Evolutionary conservation across 1,139 yeast species (phyloP).

Genomic region (Petasospora fabianii): DNA sequence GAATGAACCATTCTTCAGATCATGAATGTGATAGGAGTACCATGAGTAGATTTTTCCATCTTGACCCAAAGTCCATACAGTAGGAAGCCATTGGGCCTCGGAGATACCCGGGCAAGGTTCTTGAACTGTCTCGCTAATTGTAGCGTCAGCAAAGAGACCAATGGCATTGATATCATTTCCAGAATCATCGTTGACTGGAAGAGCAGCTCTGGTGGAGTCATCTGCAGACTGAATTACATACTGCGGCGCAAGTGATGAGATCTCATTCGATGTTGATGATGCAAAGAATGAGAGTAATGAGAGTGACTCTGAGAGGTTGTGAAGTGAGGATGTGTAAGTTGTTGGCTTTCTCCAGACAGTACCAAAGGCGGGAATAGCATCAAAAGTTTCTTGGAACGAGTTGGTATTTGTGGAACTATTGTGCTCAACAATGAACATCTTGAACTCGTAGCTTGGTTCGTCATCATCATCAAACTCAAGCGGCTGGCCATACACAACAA

Average conservation of each 20-base stretch:
- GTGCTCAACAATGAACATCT: slow-evolving; percentile 13
- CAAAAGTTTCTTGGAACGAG: slow-evolving; percentile 37
- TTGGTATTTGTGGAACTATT: slow-evolving; percentile 11
- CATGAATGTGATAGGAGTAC: slow-evolving; percentile 56
- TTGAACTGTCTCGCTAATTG: slow-evolving; percentile 39
- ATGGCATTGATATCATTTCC: slow-evolving; percentile 68
- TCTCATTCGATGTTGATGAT: slow-evolving; percentile 61
- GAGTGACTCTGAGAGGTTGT: slow-evolving; percentile 41
- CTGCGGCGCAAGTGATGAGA: slow-evolving; percentile 40
- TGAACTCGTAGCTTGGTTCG: slow-evolving; percentile 18
- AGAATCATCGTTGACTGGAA: slow-evolving; percentile 64
- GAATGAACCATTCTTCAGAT: slow-evolving; percentile 36
- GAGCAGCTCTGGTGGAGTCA: slow-evolving; percentile 66
- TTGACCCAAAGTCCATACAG: slow-evolving; percentile 57
- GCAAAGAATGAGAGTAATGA: slow-evolving; percentile 43
- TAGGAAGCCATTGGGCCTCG: slow-evolving; percentile 55
- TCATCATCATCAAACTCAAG: slow-evolving; percentile 18
- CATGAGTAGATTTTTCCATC: slow-evolving; percentile 61
- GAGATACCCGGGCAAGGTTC: slow-evolving; percentile 62
- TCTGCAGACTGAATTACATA: slow-evolving; percentile 45
- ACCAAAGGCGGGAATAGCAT: slow-evolving; percentile 60
- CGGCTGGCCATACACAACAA: slow-evolving; percentile 20
- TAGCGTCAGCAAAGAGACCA: slow-evolving; percentile 62
- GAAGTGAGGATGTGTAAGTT: slow-evolving; percentile 43
- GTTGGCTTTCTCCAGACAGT: slow-evolving; percentile 45